phyloP scores from a whole-genome alignment of 225 moss, liverwort and hornwort genomes.

The Takakia lepidozioides region DNA sequence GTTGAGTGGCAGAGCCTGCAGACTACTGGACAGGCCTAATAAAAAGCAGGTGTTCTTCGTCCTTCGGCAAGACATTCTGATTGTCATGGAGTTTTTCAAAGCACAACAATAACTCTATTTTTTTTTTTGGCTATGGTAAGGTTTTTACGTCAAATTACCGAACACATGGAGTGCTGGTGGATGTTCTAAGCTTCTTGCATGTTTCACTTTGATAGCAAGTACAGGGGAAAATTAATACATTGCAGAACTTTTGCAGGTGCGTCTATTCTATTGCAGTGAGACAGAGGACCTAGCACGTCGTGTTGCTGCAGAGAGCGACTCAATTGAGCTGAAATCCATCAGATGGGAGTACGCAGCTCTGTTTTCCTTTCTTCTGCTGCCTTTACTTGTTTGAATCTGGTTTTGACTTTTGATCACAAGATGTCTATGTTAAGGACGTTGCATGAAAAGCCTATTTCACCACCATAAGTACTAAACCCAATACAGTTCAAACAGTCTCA shows the following conservation, averaged over 20 bases:
- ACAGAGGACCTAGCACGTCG: conserved; percentile 92
- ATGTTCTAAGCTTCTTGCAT: background rate
- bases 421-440: too few species aligned
- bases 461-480: too few species aligned
- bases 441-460: too few species aligned
- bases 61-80: too few species aligned
- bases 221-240: background rate
- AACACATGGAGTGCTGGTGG: background rate
- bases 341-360: conserved; percentile 53
- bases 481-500: too few species aligned
- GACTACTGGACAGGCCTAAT: conserved; percentile 24
- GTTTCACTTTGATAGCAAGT: too few species aligned
- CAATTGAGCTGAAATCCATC: conserved; percentile 80
- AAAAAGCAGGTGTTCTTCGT: conserved; percentile 16
- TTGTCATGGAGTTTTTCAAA: too few species aligned
- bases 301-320: conserved; percentile 89
- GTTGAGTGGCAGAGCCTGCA: conserved; percentile 16
- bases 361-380: conserved; percentile 1
- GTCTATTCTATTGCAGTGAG: conserved; percentile 79
- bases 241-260: conserved; percentile 31
- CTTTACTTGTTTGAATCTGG: background rate
- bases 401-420: background rate
- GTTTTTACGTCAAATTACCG: background rate
- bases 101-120: too few species aligned
- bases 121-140: background rate